Percentiles rank a stretch among this genome's conserved stretches.
Conservation (phyloP, 2,329 filamentous ascomycete species). For the Bipolaris victoriae region DNA sequence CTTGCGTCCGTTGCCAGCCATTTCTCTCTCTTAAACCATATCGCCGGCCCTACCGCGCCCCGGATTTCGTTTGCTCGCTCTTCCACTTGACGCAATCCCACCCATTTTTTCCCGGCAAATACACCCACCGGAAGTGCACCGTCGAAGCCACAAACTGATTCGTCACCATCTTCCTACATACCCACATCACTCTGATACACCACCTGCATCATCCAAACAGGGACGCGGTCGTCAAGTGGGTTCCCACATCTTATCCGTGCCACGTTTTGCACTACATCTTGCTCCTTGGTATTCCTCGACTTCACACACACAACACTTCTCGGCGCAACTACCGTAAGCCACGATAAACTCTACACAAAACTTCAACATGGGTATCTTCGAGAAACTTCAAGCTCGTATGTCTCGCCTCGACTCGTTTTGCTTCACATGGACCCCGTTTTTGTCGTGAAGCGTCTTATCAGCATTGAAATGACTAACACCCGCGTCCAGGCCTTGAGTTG, state of each 20-base stretch:
- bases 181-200: constrained; percentile 19
- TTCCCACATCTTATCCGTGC: constrained; percentile 14
- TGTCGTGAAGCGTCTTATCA: constrained; percentile 2
- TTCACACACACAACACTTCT: constrained; percentile 14
- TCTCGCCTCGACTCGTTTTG: constrained; percentile 12
- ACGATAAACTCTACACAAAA: constrained; percentile 10
- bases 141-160: not conserved
- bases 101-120: not conserved
- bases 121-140: constrained; percentile 1
- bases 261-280: constrained; percentile 27
- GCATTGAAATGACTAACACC: constrained; percentile 10
- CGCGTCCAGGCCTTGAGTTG: constrained; percentile 74
- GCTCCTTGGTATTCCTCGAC: constrained; percentile 13
- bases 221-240: constrained; percentile 24
- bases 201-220: constrained; percentile 32
- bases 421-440: constrained; percentile 6
- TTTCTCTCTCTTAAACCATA: constrained; percentile 15
- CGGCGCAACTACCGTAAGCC: constrained; percentile 9
- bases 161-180: constrained; percentile 2
- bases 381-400: constrained; percentile 51
- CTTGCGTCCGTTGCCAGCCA: constrained; percentile 18
- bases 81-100: not conserved
- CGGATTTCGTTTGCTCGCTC: constrained; percentile 8
- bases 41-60: constrained; percentile 1
- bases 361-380: constrained; percentile 48